These are phyloP conservation scores for Boletus sp. DNA, from an alignment of 768 basidiomycete genomes.

Conservation along the genomic window DNA sequence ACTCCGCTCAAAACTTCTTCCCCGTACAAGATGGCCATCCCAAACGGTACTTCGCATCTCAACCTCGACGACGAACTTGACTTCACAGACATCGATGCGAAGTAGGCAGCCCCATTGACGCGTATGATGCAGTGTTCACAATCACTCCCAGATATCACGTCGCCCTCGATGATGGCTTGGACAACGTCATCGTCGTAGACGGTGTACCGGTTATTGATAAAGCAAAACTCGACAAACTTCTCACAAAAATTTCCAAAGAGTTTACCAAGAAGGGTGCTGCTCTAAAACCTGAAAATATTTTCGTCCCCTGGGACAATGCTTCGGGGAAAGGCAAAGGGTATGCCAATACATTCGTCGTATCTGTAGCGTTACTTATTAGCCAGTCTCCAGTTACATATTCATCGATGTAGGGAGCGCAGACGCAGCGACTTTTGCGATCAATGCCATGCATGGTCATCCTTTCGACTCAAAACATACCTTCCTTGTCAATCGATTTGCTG, in stretches of 20 bases:
- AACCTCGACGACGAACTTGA: conserved; percentile 69
- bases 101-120: conserved; percentile 44
- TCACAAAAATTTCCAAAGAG: conserved; percentile 79
- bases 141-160: conserved; percentile 71
- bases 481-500: conserved; percentile 81
- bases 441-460: conserved; percentile 68
- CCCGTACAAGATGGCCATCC: conserved; percentile 45
- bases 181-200: conserved; percentile 91
- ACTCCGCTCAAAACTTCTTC: not conserved
- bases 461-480: conserved; percentile 90
- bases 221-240: conserved; percentile 76
- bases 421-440: conserved; percentile 67
- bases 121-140: conserved; percentile 4
- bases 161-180: conserved; percentile 80
- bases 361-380: not conserved
- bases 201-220: conserved; percentile 89
- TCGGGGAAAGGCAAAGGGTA: conserved; percentile 92
- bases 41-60: conserved; percentile 31
- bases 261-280: conserved; percentile 79
- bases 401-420: conserved; percentile 72
- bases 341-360: conserved; percentile 20
- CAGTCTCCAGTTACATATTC: conserved; percentile 66
- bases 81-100: conserved; percentile 85
- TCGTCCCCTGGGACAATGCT: conserved; percentile 84
- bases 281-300: conserved; percentile 75